Conservation (phyloP, 2,329 filamentous ascomycete species). For the Epichloe aotearoae region DNA sequence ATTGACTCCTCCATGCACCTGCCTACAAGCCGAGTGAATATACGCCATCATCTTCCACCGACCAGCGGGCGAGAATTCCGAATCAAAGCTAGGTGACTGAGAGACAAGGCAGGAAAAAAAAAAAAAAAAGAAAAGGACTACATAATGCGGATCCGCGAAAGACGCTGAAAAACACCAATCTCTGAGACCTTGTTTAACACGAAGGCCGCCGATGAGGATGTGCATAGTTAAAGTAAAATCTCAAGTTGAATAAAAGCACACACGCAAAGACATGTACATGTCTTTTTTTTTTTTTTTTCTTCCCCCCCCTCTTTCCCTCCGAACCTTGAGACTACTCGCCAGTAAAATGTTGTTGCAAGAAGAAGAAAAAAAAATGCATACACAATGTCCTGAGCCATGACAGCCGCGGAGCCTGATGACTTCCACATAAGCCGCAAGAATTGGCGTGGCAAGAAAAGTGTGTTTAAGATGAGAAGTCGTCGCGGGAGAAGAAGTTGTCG, state of each 20-base stretch:
- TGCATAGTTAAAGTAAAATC: background rate
- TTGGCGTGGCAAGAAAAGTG: background rate
- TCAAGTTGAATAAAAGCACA: no score
- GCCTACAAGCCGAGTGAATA: background rate
- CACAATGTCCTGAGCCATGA: background rate
- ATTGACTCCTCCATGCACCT: background rate
- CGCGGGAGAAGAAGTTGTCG: no score
- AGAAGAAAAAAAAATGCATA: background rate
- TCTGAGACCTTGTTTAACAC: background rate
- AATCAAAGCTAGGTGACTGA: background rate
- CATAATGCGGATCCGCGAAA: background rate
- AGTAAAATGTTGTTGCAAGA: background rate
- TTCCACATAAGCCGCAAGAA: no score
- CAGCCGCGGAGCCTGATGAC: no score
- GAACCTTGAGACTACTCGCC: background rate
- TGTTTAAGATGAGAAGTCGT: background rate
- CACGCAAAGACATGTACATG: no score
- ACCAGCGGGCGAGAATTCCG: background rate
- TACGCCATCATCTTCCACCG: background rate
- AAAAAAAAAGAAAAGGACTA: background rate
- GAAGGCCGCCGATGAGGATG: background rate
- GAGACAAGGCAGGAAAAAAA: no score
- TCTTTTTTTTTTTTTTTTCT: no score
- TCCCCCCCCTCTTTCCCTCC: accelerated
- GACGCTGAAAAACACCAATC: background rate